These are phyloP conservation scores for Fusarium napiforme DNA, from an alignment of 2,329 filamentous ascomycete genomes.

Conservation along the genomic window DNA sequence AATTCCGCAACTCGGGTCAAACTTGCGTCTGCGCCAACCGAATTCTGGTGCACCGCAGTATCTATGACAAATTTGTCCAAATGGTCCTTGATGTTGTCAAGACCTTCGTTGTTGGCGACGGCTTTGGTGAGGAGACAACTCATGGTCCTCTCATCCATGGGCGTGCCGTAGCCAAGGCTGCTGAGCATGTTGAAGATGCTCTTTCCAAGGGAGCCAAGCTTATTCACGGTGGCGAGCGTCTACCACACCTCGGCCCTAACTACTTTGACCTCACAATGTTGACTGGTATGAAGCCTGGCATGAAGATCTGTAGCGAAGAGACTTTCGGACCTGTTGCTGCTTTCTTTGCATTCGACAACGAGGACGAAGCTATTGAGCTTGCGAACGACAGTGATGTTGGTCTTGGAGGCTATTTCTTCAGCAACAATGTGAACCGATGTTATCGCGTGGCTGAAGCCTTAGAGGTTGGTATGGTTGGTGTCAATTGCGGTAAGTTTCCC, in stretches of 20 bases:
- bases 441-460: constrained; percentile 59
- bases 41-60: constrained; percentile 67
- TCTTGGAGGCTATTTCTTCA: constrained; percentile 79
- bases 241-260: constrained; percentile 70
- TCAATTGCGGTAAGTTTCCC: constrained; percentile 44
- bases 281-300: constrained; percentile 72
- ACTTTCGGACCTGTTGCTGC: constrained; percentile 79
- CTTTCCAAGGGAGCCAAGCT: constrained; percentile 69
- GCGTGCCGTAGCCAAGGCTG: constrained; percentile 70
- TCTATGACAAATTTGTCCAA: constrained; percentile 67
- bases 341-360: constrained; percentile 74
- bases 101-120: constrained; percentile 67
- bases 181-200: constrained; percentile 71
- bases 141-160: constrained; percentile 73
- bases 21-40: constrained; percentile 75
- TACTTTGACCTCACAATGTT: constrained; percentile 78
- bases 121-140: constrained; percentile 65
- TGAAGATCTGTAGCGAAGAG: constrained; percentile 74
- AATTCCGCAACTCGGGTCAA: constrained; percentile 78
- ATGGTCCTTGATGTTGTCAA: constrained; percentile 64
- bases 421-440: constrained; percentile 51
- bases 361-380: constrained; percentile 73
- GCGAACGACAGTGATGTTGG: constrained; percentile 76
- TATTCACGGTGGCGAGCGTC: constrained; percentile 65
- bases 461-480: constrained; percentile 56